A percentile compares a stretch with the other conserved stretches of the same genome.
These are phyloP conservation scores for Rhodotorula babjevae DNA, from an alignment of 768 basidiomycete species.

Conservation along the genomic window DNA sequence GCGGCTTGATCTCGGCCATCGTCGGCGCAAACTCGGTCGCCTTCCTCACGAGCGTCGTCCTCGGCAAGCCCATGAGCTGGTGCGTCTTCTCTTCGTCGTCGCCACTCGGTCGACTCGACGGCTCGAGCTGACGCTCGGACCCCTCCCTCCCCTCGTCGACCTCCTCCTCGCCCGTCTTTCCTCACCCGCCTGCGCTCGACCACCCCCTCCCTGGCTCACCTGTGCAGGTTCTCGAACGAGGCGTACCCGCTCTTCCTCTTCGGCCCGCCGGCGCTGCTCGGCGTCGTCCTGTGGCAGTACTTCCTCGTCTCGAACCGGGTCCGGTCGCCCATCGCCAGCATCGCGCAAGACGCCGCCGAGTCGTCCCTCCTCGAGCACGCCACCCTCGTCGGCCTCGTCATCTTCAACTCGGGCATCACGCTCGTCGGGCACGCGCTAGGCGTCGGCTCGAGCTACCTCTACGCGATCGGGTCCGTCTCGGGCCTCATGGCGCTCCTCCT, in stretches of 20 bases:
- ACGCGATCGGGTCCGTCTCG: slow-evolving; percentile 61
- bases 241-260: slow-evolving; percentile 64
- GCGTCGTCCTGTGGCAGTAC: slow-evolving; percentile 60
- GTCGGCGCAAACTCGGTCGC: slow-evolving; percentile 68
- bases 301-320: slow-evolving; percentile 42
- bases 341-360: slow-evolving; percentile 49
- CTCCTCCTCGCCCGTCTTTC: background rate
- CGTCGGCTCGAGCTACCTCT: slow-evolving; percentile 71
- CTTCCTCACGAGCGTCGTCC: slow-evolving; percentile 58
- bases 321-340: slow-evolving; percentile 44
- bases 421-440: slow-evolving; percentile 58
- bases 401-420: slow-evolving; percentile 60
- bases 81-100: slow-evolving; percentile 38
- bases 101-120: too few relatives aligned
- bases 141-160: too few relatives aligned
- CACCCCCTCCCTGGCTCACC: too few relatives aligned
- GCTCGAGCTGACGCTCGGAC: too few relatives aligned
- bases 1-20: slow-evolving; percentile 58
- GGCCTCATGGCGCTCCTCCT: slow-evolving; percentile 58
- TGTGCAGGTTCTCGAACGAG: slow-evolving; percentile 62
- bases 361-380: slow-evolving; percentile 58
- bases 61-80: slow-evolving; percentile 74
- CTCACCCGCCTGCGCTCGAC: background rate
- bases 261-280: slow-evolving; percentile 66
- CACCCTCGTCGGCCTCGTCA: slow-evolving; percentile 56